Evolutionary conservation across 805 yeast genomes (phyloP), one percentile per base, ranked within the genome.

Genomic region (Priceomyces carsonii): DNA sequence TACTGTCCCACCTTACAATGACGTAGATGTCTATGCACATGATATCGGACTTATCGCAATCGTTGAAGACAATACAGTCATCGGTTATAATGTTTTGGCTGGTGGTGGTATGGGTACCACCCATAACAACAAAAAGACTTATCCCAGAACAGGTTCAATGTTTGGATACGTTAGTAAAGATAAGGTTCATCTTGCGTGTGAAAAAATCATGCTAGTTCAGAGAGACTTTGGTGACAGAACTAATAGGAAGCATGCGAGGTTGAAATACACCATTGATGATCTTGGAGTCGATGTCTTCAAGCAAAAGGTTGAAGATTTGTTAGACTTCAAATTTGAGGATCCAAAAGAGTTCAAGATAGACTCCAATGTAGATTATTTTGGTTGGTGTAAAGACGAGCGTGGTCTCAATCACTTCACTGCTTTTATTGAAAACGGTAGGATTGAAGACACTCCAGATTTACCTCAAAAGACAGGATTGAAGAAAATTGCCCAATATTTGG

Each of bases 31-130:
- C 6, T 91, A 86, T 69, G 95, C 95, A 7, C 93, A 88, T 59
- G 98, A 91, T 66, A 80, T 91, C 49, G 98, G 98, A 48, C 73
- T 91, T 48, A 78, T 91, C 59, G 89, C 96, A 20, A 89, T 91
- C 53, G 80, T 88, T 29, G 79, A 78, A 45, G 78, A 77, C 48
- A 74, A 80, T 52, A 72, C 77, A 13, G 77, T 84, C 29, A 57
- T 73, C 40, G 98, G 98, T 38, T 91, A 79, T 73, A 91, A 91
- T 54, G 79, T 91, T 35, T 75, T 85, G 42, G 95, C 83, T 45
- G 98, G 98, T 63, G 98, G 98, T 69, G 98, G 98, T 74, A 91
- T 91, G 98, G 98, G 98, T 53, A 79, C 95, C 26, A 91, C 98
- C 9, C 98, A 91, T 62, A 91, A 90, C 75, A 91, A 91, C 71